Conservation (phyloP, 768 basidiomycete genomes). For the Amanita molliuscula region DNA sequence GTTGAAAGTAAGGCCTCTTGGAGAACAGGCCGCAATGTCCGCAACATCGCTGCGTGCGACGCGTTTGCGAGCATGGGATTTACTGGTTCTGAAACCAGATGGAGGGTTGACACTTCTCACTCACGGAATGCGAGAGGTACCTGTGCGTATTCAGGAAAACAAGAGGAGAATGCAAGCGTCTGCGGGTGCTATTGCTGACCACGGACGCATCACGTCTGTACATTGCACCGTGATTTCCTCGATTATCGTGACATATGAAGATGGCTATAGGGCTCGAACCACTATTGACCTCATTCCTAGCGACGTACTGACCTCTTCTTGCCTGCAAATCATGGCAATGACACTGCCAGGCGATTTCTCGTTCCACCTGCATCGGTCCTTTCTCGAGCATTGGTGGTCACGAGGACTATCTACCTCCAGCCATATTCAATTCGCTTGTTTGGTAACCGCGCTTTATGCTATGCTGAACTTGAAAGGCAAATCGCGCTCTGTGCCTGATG, state of each 20-base stretch:
- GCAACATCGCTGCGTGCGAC: constrained; percentile 52
- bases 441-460: constrained; percentile 39
- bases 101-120: constrained; percentile 48
- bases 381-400: constrained; percentile 49
- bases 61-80: constrained; percentile 53
- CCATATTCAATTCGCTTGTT: constrained; percentile 46
- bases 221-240: constrained; percentile 40
- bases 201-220: constrained; percentile 29
- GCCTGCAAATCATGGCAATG: constrained; percentile 53
- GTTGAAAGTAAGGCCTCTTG: constrained; percentile 28
- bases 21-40: constrained; percentile 34
- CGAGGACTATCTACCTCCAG: constrained; percentile 30
- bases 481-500: constrained; percentile 10
- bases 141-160: constrained; percentile 9
- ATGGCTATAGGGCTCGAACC: constrained; percentile 34
- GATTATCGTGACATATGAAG: constrained; percentile 41
- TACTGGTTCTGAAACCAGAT: constrained; percentile 53
- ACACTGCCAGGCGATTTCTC: constrained; percentile 45
- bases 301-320: constrained; percentile 45
- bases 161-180: neutral
- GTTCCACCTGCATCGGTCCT: constrained; percentile 44
- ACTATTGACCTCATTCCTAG: constrained; percentile 47
- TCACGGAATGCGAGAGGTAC: constrained; percentile 40
- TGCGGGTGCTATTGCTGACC: constrained; percentile 10
- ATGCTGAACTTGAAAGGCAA: constrained; percentile 30